Conservation (phyloP, 768 basidiomycete genomes). For the Boletus rubescentipes region DNA sequence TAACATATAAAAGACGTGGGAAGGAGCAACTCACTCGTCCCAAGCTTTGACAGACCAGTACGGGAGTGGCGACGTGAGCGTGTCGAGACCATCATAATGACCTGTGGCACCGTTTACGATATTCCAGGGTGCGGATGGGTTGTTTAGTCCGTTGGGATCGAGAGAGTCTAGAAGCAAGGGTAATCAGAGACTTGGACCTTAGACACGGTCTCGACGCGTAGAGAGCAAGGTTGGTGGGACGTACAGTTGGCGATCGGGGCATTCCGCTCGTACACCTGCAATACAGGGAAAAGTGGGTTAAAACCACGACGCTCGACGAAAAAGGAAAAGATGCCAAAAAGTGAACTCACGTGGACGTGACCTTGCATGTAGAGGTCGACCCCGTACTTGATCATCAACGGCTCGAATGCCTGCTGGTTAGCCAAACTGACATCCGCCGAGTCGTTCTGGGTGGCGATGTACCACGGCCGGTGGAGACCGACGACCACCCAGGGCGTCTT, state of each 20-base stretch:
- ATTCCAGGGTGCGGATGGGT: constrained; percentile 26
- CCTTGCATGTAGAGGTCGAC: constrained; percentile 32
- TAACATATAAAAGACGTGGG: too few species aligned
- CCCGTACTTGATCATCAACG: constrained; percentile 31
- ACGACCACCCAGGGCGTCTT: constrained; percentile 29
- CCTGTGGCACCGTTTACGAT: constrained; percentile 29
- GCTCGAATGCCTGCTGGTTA: constrained; percentile 29
- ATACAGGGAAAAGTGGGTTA: background rate
- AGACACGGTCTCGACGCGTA: too few species aligned
- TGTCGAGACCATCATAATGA: constrained; percentile 29
- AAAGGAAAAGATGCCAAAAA: too few species aligned
- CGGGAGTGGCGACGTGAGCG: background rate
- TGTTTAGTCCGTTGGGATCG: constrained; percentile 26
- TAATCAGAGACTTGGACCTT: too few species aligned
- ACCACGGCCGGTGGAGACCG: constrained; percentile 30
- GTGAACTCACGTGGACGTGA: constrained; percentile 22
- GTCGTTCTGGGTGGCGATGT: constrained; percentile 10
- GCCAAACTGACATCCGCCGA: constrained; percentile 12
- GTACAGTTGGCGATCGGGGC: constrained; percentile 26
- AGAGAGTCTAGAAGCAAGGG: constrained; percentile 3
- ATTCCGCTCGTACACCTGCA: constrained; percentile 27
- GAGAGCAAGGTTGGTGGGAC: background rate
- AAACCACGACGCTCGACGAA: too few species aligned
- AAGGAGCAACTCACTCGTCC: constrained; percentile 13
- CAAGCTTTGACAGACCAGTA: constrained; percentile 9